phyloP scores from a whole-genome alignment of 805 yeast species.

The Barnettozyma populi region DNA sequence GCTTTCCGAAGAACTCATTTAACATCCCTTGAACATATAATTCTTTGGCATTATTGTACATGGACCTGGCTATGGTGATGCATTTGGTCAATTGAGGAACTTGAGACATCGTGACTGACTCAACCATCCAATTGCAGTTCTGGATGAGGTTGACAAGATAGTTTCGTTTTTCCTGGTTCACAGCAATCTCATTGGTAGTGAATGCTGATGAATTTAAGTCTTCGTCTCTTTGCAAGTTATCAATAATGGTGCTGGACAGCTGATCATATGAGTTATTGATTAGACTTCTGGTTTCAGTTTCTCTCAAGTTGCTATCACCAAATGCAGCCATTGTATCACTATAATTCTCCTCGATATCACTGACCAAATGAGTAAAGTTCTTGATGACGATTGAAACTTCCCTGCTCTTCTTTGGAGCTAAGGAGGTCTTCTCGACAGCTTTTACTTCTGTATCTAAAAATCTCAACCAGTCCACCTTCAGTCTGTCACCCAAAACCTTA shows the following conservation, averaged over 20 bases:
- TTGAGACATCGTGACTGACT: slow-evolving; percentile 30
- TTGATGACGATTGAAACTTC: slow-evolving; percentile 41
- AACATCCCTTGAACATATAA: slow-evolving; percentile 43
- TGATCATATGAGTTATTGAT: slow-evolving; percentile 28
- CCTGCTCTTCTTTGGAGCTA: slow-evolving; percentile 31
- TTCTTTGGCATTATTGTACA: slow-evolving; percentile 30
- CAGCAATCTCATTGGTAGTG: slow-evolving; percentile 15
- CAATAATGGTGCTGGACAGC: slow-evolving; percentile 27
- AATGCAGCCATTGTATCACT: slow-evolving; percentile 11
- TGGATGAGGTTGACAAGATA: slow-evolving; percentile 44
- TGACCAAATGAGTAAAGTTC: slow-evolving; percentile 42
- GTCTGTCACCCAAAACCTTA: slow-evolving; percentile 45
- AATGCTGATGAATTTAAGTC: slow-evolving; percentile 10
- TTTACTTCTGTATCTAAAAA: slow-evolving; percentile 51
- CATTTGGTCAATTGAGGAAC: slow-evolving; percentile 9
- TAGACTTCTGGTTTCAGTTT: slow-evolving; percentile 20
- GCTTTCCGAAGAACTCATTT: slow-evolving; percentile 56
- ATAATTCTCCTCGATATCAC: slow-evolving; percentile 30
- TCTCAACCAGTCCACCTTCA: slow-evolving; percentile 52
- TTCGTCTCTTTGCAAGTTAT: slow-evolving; percentile 25
- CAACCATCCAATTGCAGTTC: slow-evolving; percentile 48
- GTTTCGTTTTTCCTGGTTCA: slow-evolving; percentile 31
- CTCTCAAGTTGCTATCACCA: slow-evolving; percentile 1
- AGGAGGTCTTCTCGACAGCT: slow-evolving; percentile 33
- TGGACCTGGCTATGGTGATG: slow-evolving; percentile 20